Base-by-base conservation (phyloP, 2,329 filamentous ascomycete genomes). In the Clarireedia paspali region DNA sequence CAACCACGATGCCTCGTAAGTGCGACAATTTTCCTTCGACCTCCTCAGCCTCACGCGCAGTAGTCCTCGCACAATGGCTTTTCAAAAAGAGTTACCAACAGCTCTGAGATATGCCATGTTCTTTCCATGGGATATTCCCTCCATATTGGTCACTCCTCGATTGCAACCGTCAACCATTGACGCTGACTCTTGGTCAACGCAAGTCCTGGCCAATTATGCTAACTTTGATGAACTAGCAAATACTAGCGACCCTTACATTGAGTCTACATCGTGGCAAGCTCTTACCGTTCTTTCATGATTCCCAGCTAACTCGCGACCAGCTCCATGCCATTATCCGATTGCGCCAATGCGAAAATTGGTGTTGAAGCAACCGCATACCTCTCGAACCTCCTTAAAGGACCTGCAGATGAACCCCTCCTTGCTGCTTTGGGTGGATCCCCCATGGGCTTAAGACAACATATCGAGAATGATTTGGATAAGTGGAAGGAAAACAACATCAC, bases 341-440 rank as follows among this genome's bases (percentile, higher is more conserved):
- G 96, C 64, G 83, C 87, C 68, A 86, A 85, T 69, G 83, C 83
- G 58, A 81, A 85, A 53, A 81, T 96, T 65, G 91, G 86, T 62
- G 84, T 97, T 66, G 91, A 96, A 75, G 94, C 92, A 55, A 87
- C 88, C 53, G 88, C 95, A 72, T 97, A 94, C 71, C 82, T 99
- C 61, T 81, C 87, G 70, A 83, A 85, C 58, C 81, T 95, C 62
- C 83, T 96, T 66, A 83, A 87, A 67, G 81, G 79, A 56, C 71
- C 80, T 45, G 85, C 82, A 47, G 87, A 89, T 68, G 94, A 99
- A 71, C 91, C 92, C 44, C 84, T 99, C 36, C 81, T 97, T 36
- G 84, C 91, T 55, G 94, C 94, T 23, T 82, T 97, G 48, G 94
- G 92, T 50, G 94, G 94, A 57, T 80, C 92, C 59, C 94, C 92